phyloP scores from a whole-genome alignment of 225 moss, liverwort and hornwort species.

The Pseudisothecium myosuroides region DNA sequence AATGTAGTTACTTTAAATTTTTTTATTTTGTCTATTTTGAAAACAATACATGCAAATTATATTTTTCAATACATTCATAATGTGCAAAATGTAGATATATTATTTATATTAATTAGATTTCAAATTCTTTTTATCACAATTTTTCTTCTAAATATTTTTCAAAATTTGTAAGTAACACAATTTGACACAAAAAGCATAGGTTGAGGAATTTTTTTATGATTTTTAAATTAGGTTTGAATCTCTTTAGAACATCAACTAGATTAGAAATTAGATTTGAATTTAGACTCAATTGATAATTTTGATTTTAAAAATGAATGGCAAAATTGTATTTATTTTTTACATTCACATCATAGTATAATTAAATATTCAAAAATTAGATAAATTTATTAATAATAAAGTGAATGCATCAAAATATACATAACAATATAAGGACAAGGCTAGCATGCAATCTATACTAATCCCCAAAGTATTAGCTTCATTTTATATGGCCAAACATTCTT shows the following conservation, averaged over 20 bases:
- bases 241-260: neutral
- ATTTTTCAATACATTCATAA: neutral
- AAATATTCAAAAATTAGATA: no score
- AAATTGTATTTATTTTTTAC: neutral
- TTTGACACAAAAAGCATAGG: neutral
- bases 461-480: accelerated
- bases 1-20: no score
- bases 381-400: no score
- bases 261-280: neutral
- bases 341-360: neutral
- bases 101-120: neutral
- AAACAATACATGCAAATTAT: neutral
- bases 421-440: neutral
- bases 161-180: neutral
- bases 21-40: neutral
- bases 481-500: neutral
- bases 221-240: neutral
- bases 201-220: no score
- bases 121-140: neutral
- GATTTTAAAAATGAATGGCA: neutral
- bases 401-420: neutral
- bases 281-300: neutral
- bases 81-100: no score
- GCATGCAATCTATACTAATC: neutral
- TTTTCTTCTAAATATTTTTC: neutral